A percentile compares a stretch with the other conserved stretches of the same genome.
Evolutionary conservation across 2,329 filamentous ascomycete genomes (phyloP).

Genomic region (Chaetomium sp.): DNA sequence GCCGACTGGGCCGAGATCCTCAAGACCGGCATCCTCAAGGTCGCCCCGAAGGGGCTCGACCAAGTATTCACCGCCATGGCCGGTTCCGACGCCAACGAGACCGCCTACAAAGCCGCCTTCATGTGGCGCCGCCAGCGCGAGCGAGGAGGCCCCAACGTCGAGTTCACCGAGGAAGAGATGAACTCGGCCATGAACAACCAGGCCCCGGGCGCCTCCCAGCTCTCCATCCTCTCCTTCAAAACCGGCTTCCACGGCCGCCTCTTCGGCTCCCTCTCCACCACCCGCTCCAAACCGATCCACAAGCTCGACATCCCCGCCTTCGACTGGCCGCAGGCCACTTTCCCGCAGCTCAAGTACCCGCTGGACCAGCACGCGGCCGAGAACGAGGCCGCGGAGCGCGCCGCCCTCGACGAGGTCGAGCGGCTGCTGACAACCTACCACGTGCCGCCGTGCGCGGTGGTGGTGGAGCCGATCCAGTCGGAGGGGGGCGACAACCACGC

Average conservation of each 20-base stretch:
- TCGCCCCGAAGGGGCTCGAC: constrained; percentile 78
- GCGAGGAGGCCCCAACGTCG: constrained; percentile 74
- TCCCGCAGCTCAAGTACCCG: constrained; percentile 84
- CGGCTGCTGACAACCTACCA: constrained; percentile 77
- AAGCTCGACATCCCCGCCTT: constrained; percentile 94
- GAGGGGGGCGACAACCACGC: constrained; percentile 96
- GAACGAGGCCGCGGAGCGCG: constrained; percentile 79
- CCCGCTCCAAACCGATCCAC: constrained; percentile 90
- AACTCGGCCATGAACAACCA: constrained; percentile 77
- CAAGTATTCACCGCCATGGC: constrained; percentile 91
- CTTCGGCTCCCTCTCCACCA: constrained; percentile 84
- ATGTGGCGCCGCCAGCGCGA: constrained; percentile 85
- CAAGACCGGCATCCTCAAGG: constrained; percentile 76
- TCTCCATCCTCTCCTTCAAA: constrained; percentile 88
- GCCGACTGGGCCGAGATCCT: constrained; percentile 81
- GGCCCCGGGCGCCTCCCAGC: constrained; percentile 69
- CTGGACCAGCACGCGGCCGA: constrained; percentile 77
- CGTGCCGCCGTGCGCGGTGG: constrained; percentile 75
- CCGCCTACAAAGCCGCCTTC: constrained; percentile 93
- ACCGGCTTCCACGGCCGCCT: constrained; percentile 87
- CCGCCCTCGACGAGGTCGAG: constrained; percentile 81
- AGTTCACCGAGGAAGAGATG: constrained; percentile 79
- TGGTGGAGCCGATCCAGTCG: constrained; percentile 90
- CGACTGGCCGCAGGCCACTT: constrained; percentile 89
- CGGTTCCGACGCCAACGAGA: constrained; percentile 91